These are phyloP conservation scores for Trichophyton mentagrophytes DNA, from an alignment of 2,329 filamentous ascomycete genomes.

Conservation along the genomic window DNA sequence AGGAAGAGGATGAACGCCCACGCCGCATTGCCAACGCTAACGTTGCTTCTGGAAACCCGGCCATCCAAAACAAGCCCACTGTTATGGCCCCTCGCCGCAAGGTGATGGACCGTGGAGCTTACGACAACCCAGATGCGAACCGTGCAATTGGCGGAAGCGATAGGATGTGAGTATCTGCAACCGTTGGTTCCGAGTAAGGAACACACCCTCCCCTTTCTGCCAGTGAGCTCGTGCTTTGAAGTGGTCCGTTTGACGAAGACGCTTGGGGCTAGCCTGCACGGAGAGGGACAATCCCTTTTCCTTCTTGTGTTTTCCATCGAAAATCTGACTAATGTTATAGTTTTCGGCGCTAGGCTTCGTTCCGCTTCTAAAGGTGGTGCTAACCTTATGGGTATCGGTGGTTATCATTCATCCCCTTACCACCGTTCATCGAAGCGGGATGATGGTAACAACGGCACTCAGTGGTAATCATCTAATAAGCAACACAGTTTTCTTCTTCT, in stretches of 20 bases:
- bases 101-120: slow-evolving; percentile 55
- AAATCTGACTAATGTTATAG: slow-evolving; percentile 68
- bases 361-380: slow-evolving; percentile 61
- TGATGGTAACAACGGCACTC: slow-evolving; percentile 37
- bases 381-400: slow-evolving; percentile 28
- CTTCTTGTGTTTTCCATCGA: slow-evolving; percentile 46
- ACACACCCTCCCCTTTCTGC: slow-evolving; percentile 58
- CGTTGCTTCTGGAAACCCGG: slow-evolving; percentile 42
- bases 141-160: slow-evolving; percentile 68
- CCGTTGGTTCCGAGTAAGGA: slow-evolving; percentile 73
- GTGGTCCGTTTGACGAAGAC: slow-evolving; percentile 16
- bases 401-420: slow-evolving; percentile 29
- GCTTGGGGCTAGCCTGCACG: slow-evolving; percentile 45
- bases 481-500: neutral
- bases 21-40: slow-evolving; percentile 55
- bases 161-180: slow-evolving; percentile 87
- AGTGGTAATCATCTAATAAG: slow-evolving; percentile 27
- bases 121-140: slow-evolving; percentile 58
- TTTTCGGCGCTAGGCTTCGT: slow-evolving; percentile 75
- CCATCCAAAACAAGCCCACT: slow-evolving; percentile 52
- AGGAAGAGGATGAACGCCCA: slow-evolving; percentile 62
- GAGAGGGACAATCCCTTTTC: slow-evolving; percentile 25
- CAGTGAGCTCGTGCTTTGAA: slow-evolving; percentile 52
- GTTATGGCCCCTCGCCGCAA: slow-evolving; percentile 69
- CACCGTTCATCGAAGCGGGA: slow-evolving; percentile 41